A percentile compares a stretch with the other conserved stretches of the same genome.
These are phyloP conservation scores for Umbilicaria muhlenbergii DNA, from an alignment of 495 filamentous ascomycete genomes.

Conservation along the genomic window DNA sequence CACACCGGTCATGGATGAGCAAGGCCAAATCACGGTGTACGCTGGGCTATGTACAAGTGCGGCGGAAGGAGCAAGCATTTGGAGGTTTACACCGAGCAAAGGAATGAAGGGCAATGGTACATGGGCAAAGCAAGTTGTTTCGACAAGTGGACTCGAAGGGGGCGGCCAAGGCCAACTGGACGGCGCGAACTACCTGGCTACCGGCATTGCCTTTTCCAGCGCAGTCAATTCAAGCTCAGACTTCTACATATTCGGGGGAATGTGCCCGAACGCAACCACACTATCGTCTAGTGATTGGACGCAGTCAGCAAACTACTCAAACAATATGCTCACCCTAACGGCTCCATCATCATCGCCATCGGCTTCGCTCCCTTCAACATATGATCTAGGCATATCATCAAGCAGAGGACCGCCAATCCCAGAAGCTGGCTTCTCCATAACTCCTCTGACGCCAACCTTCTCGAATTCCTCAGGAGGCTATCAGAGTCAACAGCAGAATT, in stretches of 20 bases:
- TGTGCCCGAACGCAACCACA: slow-evolving; percentile 50
- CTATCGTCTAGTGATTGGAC: slow-evolving; percentile 35
- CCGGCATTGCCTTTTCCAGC: slow-evolving; percentile 50
- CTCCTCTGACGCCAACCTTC: slow-evolving; percentile 48
- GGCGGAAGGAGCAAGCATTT: slow-evolving; percentile 28
- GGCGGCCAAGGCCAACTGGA: slow-evolving; percentile 14
- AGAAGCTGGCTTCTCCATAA: slow-evolving; percentile 78
- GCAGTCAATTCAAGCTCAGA: slow-evolving; percentile 31
- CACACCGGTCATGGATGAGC: slow-evolving; percentile 43
- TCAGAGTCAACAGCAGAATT: slow-evolving; percentile 52
- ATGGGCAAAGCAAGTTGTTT: slow-evolving; percentile 29
- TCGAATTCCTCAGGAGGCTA: slow-evolving; percentile 33
- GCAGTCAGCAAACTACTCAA: slow-evolving; percentile 57
- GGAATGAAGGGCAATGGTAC: slow-evolving; percentile 34
- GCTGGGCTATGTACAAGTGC: slow-evolving; percentile 47
- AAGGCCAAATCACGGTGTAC: slow-evolving; percentile 53
- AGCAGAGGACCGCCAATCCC: slow-evolving; percentile 48
- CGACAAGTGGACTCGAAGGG: slow-evolving; percentile 15
- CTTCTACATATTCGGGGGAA: slow-evolving; percentile 74
- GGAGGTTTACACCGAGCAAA: slow-evolving; percentile 33
- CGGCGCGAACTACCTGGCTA: slow-evolving; percentile 52
- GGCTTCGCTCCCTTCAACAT: slow-evolving; percentile 14
- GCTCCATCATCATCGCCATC: slow-evolving; percentile 21
- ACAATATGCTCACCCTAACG: slow-evolving; percentile 46
- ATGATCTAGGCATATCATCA: slow-evolving; percentile 24